Evolutionary conservation across 768 basidiomycete species (phyloP), one percentile per base, ranked within the genome.

Genomic region (Neoboletus magnificus): DNA sequence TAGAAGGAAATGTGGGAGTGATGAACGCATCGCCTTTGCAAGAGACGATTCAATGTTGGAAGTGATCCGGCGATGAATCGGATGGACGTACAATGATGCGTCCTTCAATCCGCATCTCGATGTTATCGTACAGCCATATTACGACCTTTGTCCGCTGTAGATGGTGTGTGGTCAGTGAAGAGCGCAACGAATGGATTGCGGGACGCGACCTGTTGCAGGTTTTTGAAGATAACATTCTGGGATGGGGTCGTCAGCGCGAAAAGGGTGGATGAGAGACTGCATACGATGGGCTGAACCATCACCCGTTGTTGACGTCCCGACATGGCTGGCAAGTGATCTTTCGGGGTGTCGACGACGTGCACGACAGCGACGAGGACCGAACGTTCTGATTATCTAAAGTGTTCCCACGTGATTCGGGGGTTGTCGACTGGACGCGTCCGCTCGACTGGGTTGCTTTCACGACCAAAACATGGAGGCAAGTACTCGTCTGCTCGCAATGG

Each of bases 271-370:
- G 36, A 5, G 22, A 27, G 30, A 40, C 42, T 0, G 78, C 91
- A 66, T 74, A 96, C 95, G 86, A 97, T 97, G 85, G 94, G 94
- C 76, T 98, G 96, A 58, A 98, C 96, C 93, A 98, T 93, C 81
- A 98, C 95, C 70, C 93, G 90, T 70, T 93, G 89, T 71, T 93
- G 91, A 67, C 93, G 89, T 66, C 84, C 85, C 33, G 91, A 93
- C 94, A 98, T 98, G 71, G 67, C 85, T 75, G 54, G 55, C 55
- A 25, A 63, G 44, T 49, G 27, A 48, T 41, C 56, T 32, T 29
- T 39, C n/a, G 13, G 16, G 25, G 18, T 50, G 59, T 60, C 48
- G 56, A 54, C 42, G 56, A 54, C 49, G 55, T 2, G 37, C 41
- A 41, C 55, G 42, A 57, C 55, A 41, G 23, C 46, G 58, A 46